Percentiles rank a stretch among this genome's conserved stretches.
These are phyloP conservation scores for Colletotrichum neosansevieriae DNA, from an alignment of 2,329 filamentous ascomycete genomes.

Conservation along the genomic window DNA sequence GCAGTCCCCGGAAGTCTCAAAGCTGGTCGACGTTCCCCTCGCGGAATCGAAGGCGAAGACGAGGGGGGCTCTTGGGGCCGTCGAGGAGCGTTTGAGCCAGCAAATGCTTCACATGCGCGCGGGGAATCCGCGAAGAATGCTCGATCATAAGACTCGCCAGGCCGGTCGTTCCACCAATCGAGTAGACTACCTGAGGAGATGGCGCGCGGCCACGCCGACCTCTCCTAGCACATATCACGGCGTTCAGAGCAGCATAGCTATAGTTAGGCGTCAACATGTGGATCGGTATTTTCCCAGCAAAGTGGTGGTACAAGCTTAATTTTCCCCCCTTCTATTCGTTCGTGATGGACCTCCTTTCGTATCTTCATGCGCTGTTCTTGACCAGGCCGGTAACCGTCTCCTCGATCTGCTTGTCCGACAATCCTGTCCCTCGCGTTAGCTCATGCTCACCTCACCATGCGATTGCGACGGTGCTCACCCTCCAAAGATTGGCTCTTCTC, in stretches of 20 bases:
- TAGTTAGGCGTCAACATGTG: not conserved
- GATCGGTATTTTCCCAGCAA: slow-evolving; percentile 14
- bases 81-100: no score
- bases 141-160: no score
- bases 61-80: no score
- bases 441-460: not conserved
- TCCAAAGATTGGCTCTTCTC: slow-evolving; percentile 70
- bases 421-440: slow-evolving; percentile 49
- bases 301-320: slow-evolving; percentile 29
- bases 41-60: no score
- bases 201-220: no score
- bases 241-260: not conserved
- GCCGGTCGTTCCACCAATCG: no score
- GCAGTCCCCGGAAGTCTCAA: no score
- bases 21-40: no score
- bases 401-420: slow-evolving; percentile 72
- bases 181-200: no score
- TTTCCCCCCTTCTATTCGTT: slow-evolving; percentile 11
- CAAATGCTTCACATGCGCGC: no score
- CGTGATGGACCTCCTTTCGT: not conserved
- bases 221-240: not conserved
- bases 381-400: slow-evolving; percentile 68
- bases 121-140: no score
- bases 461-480: slow-evolving; percentile 44
- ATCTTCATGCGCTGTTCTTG: slow-evolving; percentile 48